phyloP scores from a whole-genome alignment of 768 basidiomycete genomes.

The Vishniacozyma victoriae region DNA sequence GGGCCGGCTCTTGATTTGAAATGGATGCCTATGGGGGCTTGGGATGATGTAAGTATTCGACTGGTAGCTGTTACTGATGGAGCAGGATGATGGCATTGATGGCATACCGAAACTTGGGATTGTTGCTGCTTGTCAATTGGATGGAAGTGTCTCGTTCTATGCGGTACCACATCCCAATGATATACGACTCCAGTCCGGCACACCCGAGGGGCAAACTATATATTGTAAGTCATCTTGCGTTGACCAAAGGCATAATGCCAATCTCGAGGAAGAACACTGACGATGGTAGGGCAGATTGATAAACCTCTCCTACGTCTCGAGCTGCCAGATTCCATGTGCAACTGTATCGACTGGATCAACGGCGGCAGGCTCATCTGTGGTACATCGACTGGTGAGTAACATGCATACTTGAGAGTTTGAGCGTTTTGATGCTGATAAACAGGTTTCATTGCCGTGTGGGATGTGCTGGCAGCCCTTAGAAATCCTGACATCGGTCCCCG shows the following conservation, averaged over 20 bases:
- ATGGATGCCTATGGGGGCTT: constrained; percentile 88
- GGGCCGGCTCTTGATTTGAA: constrained; percentile 75
- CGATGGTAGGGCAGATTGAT: constrained; percentile 47
- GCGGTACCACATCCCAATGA: constrained; percentile 71
- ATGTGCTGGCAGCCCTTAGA: constrained; percentile 33
- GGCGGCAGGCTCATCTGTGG: constrained; percentile 76
- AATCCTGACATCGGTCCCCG: constrained; percentile 7
- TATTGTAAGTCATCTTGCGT: too few species aligned
- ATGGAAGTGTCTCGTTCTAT: constrained; percentile 75
- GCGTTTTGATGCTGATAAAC: background rate
- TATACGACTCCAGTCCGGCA: too few species aligned
- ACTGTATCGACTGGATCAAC: constrained; percentile 83
- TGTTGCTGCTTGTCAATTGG: constrained; percentile 75
- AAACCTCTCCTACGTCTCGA: constrained; percentile 67
- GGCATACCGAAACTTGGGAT: constrained; percentile 65
- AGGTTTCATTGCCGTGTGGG: constrained; percentile 18
- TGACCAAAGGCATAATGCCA: too few species aligned
- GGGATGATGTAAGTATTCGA: constrained; percentile 54
- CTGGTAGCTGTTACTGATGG: background rate
- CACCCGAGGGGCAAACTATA: too few species aligned
- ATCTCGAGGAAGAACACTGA: too few species aligned
- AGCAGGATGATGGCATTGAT: background rate
- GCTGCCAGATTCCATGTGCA: constrained; percentile 68
- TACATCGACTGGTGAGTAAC: constrained; percentile 66
- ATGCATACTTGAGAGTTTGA: background rate